Evolutionary conservation across 139 green algal species (phyloP).

Genomic region (Volvox africanus): DNA sequence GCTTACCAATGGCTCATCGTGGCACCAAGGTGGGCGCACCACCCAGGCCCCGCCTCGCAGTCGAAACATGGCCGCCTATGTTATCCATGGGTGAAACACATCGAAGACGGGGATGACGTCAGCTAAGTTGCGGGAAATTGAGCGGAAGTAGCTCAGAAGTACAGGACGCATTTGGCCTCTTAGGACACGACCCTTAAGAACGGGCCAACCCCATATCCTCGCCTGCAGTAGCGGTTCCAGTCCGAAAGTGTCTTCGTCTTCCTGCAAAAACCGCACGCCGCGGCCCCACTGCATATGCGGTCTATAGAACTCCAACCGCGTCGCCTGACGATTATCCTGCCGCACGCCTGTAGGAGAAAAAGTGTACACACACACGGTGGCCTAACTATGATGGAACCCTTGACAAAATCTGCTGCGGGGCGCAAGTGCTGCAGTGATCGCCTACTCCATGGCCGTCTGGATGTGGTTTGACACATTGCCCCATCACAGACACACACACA

Average conservation of each 20-base stretch:
- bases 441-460: no score
- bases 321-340: constrained; percentile 63
- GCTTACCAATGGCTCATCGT: constrained; percentile 5
- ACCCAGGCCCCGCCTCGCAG: not conserved
- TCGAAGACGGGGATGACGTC: not conserved
- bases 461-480: no score
- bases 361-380: no score
- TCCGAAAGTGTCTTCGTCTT: constrained; percentile 80
- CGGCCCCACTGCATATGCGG: not conserved
- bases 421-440: no score
- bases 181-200: no score
- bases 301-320: constrained; percentile 25
- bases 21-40: constrained; percentile 20
- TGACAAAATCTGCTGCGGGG: no score
- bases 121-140: no score
- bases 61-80: not conserved
- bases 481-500: no score
- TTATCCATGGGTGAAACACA: not conserved
- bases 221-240: constrained; percentile 77
- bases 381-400: no score
- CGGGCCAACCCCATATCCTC: not conserved
- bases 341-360: constrained; percentile 43
- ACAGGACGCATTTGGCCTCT: no score
- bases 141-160: no score
- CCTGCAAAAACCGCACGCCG: constrained; percentile 78